Evolutionary conservation across 176 grass and related monocot genomes (phyloP), one percentile per base, ranked within the genome.

Genomic region (Chrysopogon serrulatus): DNA sequence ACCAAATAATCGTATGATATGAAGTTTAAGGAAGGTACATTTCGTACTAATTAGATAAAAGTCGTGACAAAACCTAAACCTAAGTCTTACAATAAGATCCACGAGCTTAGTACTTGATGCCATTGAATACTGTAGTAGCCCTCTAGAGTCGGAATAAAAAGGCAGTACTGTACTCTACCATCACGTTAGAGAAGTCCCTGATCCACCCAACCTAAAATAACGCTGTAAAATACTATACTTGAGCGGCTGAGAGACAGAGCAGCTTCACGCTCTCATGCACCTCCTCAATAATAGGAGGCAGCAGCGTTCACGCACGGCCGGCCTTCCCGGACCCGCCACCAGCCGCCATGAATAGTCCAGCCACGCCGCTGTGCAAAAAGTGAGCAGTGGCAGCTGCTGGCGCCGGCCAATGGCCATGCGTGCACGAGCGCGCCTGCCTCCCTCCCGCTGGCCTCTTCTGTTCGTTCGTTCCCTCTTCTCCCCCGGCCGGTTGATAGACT

Each of bases 341-440:
- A 4, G 14, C 71, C 24, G 19, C 41, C 71, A 66, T 67, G 41
- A 66, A 56, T 32, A 40, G 47, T 73, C 7, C 70, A 21, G n/a
- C 42, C 27, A 47, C 70, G 27, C 16, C 24, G 4, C 42, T 48
- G 70, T 10, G 79, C 44, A 10, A 24, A 10, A 24, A 33, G 71
- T 36, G 78, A 80, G 63, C 78, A 49, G 63, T 80, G 78, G 61
- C 59, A n/a, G 71, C 28, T 47, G 69, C 69, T 66, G 61, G 62
- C 63, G 43, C 21, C 78, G 64, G 71, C 73, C 73, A 77, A 68
- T 76, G 10, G 30, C 56, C 56, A 2, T 1, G 81, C 56, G 12
- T 16, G 40, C 81, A 45, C 40, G 80, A 73, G 68, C 80, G 37
- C 37, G 18, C 40, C 60, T 66, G 62, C 19, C 62, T 10, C 39